Percentiles rank a stretch among this genome's conserved stretches.
Evolutionary conservation across 1,139 yeast species (phyloP).

Genomic region (Pichia sp.): DNA sequence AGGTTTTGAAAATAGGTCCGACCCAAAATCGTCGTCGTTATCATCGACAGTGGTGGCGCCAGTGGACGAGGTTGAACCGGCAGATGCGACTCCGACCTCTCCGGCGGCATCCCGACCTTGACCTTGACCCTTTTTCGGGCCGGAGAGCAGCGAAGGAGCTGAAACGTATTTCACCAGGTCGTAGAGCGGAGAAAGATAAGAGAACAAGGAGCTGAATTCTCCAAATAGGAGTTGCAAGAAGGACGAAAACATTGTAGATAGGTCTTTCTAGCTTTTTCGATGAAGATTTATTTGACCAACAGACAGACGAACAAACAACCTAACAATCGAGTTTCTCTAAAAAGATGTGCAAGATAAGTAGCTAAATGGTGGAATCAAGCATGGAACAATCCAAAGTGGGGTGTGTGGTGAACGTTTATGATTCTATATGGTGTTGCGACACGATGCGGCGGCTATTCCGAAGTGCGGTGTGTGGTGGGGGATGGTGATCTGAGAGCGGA

Average conservation of each 20-base stretch:
- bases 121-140: not conserved
- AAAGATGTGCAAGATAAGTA: not conserved
- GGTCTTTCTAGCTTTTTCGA: not conserved
- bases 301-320: not conserved
- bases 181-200: not conserved
- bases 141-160: not conserved
- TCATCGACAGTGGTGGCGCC: not conserved
- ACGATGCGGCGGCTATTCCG: not conserved
- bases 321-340: not conserved
- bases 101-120: too few relatives aligned
- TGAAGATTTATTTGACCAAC: not conserved
- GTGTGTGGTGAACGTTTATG: not conserved
- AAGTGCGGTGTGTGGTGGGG: too few relatives aligned
- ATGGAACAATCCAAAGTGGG: not conserved
- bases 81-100: too few relatives aligned
- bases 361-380: not conserved
- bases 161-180: constrained; percentile 5
- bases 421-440: not conserved
- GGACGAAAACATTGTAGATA: not conserved
- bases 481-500: too few relatives aligned
- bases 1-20: constrained; percentile 1
- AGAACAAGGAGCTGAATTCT: not conserved
- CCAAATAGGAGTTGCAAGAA: constrained; percentile 1
- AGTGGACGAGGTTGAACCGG: not conserved
- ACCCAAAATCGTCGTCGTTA: not conserved